Evolutionary conservation across 1,139 yeast species (phyloP).

Genomic region (Protomyces lactucae-debilis): DNA sequence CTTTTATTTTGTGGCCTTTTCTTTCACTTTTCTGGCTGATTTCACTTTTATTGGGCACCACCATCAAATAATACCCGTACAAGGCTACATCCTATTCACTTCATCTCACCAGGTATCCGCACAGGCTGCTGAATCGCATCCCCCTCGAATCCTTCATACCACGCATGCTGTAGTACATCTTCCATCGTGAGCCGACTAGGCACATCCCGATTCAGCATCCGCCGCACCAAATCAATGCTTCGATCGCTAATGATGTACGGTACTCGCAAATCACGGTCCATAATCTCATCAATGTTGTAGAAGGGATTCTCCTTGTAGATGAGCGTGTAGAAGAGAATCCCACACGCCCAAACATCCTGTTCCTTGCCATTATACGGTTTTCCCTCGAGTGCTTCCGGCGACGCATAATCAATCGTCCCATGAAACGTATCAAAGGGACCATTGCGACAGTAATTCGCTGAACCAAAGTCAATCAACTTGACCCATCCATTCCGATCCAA

Average conservation of each 20-base stretch:
- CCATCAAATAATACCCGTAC: background rate
- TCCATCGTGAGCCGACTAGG: constrained; percentile 65
- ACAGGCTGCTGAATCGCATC: constrained; percentile 6
- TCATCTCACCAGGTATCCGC: background rate
- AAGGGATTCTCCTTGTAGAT: constrained; percentile 94
- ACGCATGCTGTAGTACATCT: constrained; percentile 60
- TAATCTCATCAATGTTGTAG: constrained; percentile 72
- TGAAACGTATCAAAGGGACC: constrained; percentile 97
- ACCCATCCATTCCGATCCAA: constrained; percentile 53
- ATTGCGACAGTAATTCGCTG: constrained; percentile 81
- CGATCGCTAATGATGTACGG: constrained; percentile 58
- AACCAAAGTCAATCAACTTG: constrained; percentile 89
- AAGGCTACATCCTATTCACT: background rate
- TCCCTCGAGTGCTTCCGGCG: constrained; percentile 90
- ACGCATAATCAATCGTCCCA: constrained; percentile 94
- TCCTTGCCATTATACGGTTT: constrained; percentile 85
- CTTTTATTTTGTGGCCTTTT: too few relatives aligned
- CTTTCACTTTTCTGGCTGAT: too few relatives aligned
- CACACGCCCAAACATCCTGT: constrained; percentile 96
- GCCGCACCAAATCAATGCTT: constrained; percentile 53
- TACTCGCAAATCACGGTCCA: constrained; percentile 76
- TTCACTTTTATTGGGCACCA: background rate
- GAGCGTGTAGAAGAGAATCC: constrained; percentile 79
- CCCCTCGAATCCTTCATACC: constrained; percentile 43
- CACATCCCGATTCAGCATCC: constrained; percentile 62